Evolutionary conservation across 2,329 filamentous ascomycete species (phyloP).

Genomic region (Pseudogymnoascus sp.): DNA sequence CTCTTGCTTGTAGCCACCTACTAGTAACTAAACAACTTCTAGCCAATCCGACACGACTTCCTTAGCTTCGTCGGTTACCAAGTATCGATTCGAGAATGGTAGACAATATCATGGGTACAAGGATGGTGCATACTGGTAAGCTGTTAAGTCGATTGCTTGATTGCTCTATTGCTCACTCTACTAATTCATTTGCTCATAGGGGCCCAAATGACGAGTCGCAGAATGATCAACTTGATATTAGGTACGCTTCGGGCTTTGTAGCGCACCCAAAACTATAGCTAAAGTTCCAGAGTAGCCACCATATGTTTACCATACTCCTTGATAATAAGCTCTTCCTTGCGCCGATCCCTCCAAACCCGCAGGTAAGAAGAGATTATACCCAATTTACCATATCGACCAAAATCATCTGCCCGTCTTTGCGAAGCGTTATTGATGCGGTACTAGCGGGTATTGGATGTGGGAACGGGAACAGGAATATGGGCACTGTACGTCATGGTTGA

Average conservation of each 20-base stretch:
- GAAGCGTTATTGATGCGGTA: neutral
- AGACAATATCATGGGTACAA: slow-evolving; percentile 41
- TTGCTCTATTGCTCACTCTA: neutral
- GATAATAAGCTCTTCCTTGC: slow-evolving; percentile 22
- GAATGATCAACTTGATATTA: slow-evolving; percentile 24
- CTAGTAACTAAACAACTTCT: neutral
- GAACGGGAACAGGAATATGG: slow-evolving; percentile 39
- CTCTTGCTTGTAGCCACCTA: neutral
- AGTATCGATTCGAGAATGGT: slow-evolving; percentile 36
- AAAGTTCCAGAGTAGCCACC: slow-evolving; percentile 14
- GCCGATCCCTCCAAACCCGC: slow-evolving; percentile 25
- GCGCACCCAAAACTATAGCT: neutral
- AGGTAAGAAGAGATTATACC: slow-evolving; percentile 13
- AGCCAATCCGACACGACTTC: slow-evolving; percentile 12
- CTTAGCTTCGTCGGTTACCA: slow-evolving; percentile 21
- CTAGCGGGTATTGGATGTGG: slow-evolving; percentile 32
- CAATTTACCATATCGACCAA: neutral
- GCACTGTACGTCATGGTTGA: slow-evolving; percentile 31
- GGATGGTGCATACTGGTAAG: slow-evolving; percentile 32
- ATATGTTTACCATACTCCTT: slow-evolving; percentile 21
- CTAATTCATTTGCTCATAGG: slow-evolving; percentile 1
- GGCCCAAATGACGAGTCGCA: slow-evolving; percentile 26
- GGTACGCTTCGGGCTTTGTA: neutral
- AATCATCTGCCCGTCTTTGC: neutral
- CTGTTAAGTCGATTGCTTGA: neutral